Conservation (phyloP, 768 basidiomycete species). For the Pleurotus sapidus region DNA sequence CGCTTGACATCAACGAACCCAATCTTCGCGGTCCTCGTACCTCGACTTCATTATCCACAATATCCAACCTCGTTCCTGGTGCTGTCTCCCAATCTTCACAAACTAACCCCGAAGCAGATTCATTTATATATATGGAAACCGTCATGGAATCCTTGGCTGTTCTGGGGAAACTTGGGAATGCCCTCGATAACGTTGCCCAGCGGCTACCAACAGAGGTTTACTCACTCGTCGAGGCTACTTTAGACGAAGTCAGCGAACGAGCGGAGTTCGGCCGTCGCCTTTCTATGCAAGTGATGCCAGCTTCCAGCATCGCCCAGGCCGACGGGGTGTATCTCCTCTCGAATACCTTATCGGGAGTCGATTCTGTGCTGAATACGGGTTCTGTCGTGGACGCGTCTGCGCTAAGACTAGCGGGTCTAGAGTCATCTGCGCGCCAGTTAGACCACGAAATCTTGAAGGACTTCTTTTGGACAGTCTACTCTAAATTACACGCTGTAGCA, state of each 20-base stretch:
- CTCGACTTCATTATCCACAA: conserved; percentile 18
- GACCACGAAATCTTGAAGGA: conserved; percentile 89
- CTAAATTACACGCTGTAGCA: conserved; percentile 89
- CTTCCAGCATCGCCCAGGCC: conserved; percentile 34
- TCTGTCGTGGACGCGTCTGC: conserved; percentile 43
- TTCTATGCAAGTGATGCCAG: conserved; percentile 24
- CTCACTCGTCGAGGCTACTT: conserved; percentile 77
- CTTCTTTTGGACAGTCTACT: conserved; percentile 96
- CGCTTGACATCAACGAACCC: conserved; percentile 57
- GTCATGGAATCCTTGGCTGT: conserved; percentile 91
- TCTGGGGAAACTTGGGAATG: conserved; percentile 82
- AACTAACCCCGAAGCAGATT: conserved; percentile 87
- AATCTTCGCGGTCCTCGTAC: conserved; percentile 22
- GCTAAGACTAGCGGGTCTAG: conserved; percentile 69
- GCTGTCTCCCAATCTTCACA: neutral
- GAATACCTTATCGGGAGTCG: conserved; percentile 19
- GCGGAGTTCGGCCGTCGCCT: conserved; percentile 71
- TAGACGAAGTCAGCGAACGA: conserved; percentile 91
- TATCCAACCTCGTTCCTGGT: neutral
- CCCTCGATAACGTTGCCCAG: conserved; percentile 81
- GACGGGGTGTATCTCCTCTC: conserved; percentile 55
- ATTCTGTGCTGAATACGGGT: conserved; percentile 20
- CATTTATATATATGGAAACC: conserved; percentile 90
- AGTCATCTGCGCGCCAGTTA: conserved; percentile 64
- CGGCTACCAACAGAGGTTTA: conserved; percentile 83